Evolutionary conservation across 2,329 filamentous ascomycete species (phyloP).

Genomic region (Bipolaris sorokiniana): DNA sequence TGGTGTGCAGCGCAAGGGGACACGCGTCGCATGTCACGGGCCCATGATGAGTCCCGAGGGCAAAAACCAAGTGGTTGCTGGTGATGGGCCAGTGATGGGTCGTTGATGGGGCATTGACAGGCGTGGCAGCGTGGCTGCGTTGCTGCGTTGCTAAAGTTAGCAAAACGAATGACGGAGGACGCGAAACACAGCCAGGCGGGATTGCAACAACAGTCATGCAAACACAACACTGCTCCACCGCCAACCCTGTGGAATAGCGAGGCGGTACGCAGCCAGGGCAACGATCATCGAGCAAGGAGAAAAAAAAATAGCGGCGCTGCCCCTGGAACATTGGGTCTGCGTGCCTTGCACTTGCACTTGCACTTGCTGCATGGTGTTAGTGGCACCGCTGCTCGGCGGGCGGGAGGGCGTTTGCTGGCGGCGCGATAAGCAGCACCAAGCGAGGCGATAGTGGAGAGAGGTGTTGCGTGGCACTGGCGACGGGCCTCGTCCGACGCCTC

Average conservation of each 20-base stretch:
- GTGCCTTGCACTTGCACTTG: no score
- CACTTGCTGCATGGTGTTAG: neutral
- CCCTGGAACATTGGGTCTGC: slow-evolving; percentile 18
- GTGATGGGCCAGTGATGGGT: neutral
- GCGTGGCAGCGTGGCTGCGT: neutral
- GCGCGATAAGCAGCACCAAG: slow-evolving; percentile 20
- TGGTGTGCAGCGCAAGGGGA: slow-evolving; percentile 2
- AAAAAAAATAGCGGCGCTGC: slow-evolving; percentile 2
- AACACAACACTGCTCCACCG: neutral
- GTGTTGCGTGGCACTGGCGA: slow-evolving; percentile 24
- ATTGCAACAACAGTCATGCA: no score
- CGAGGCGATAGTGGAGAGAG: slow-evolving; percentile 17
- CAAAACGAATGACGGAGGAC: slow-evolving; percentile 2
- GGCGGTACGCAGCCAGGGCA: slow-evolving; percentile 5
- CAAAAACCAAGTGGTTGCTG: slow-evolving; percentile 3
- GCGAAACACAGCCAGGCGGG: slow-evolving; percentile 7
- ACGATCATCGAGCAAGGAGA: slow-evolving; percentile 4
- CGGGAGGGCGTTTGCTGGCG: slow-evolving; percentile 22
- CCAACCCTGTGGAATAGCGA: slow-evolving; percentile 3
- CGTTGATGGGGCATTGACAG: neutral
- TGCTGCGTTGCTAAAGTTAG: slow-evolving; percentile 11
- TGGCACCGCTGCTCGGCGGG: slow-evolving; percentile 8
- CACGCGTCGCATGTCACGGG: slow-evolving; percentile 11
- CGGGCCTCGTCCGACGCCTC: neutral
- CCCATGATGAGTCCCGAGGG: neutral